Evolutionary conservation across 148 eudicot genomes (phyloP).

Genomic region (Rhododendron simsii): DNA sequence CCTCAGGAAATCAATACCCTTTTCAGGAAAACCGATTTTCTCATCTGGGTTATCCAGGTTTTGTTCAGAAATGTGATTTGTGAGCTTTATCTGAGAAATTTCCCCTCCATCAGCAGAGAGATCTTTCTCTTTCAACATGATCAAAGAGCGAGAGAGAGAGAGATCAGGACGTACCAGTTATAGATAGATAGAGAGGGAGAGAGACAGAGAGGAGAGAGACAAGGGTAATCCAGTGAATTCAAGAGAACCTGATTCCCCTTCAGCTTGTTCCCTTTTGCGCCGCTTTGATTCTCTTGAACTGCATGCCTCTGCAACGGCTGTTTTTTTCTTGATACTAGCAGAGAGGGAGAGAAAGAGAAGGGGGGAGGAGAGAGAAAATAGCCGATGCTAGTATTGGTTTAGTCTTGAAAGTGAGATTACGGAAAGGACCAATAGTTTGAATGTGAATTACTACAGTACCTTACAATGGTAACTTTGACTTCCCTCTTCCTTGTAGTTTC

Average conservation of each 20-base stretch:
- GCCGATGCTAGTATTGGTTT: not conserved
- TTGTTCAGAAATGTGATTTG: constrained; percentile 21
- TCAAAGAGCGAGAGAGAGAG: not conserved
- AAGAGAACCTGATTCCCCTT: not conserved
- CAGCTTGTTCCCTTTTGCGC: not conserved
- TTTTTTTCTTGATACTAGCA: not conserved
- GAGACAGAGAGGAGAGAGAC: not conserved
- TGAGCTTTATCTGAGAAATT: constrained; percentile 16
- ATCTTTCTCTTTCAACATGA: constrained; percentile 30
- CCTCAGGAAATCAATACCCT: constrained; percentile 40
- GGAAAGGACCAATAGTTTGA: not conserved
- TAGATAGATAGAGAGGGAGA: not conserved
- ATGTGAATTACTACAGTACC: not conserved
- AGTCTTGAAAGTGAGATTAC: not conserved
- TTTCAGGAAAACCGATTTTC: constrained; percentile 35
- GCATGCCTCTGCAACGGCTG: constrained; percentile 20
- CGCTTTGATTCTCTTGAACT: constrained; percentile 11
- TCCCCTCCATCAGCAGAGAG: constrained; percentile 29
- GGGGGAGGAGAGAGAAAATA: not conserved
- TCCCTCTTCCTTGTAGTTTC: not conserved
- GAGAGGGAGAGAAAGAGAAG: not conserved
- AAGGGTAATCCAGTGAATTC: not conserved
- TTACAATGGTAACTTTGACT: not conserved
- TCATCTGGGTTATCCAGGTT: constrained; percentile 37
- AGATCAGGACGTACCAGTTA: constrained; percentile 12